Percentiles rank a stretch among this genome's conserved stretches.
Evolutionary conservation across 2,329 filamentous ascomycete species (phyloP).

Genomic region (Fusarium zealandicum): DNA sequence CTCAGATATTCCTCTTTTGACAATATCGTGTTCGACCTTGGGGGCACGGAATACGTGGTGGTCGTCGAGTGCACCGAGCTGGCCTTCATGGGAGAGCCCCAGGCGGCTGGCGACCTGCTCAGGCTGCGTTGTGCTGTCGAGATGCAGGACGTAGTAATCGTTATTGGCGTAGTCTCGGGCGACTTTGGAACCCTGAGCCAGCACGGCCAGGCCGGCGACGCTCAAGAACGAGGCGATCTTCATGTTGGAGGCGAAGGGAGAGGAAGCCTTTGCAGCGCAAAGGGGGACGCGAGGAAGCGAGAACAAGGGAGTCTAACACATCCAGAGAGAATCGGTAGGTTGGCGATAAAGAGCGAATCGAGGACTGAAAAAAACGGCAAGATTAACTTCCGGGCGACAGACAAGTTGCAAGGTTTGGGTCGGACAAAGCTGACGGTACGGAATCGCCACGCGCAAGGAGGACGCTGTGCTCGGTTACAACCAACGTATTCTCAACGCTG

Average conservation of each 20-base stretch:
- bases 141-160: conserved; percentile 93
- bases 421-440: conserved; percentile 2
- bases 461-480: conserved; percentile 10
- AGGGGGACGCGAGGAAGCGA: conserved; percentile 24
- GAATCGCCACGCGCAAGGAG: conserved; percentile 25
- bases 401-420: not conserved
- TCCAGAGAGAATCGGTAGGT: conserved; percentile 29
- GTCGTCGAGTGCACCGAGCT: conserved; percentile 76
- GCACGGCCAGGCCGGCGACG: conserved; percentile 59
- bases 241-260: conserved; percentile 48
- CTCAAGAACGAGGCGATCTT: conserved; percentile 61
- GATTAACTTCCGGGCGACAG: conserved; percentile 12
- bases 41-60: conserved; percentile 87
- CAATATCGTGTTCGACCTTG: conserved; percentile 66
- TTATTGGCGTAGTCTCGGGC: conserved; percentile 77
- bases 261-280: conserved; percentile 29
- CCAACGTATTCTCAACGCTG: conserved; percentile 13
- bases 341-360: conserved; percentile 12
- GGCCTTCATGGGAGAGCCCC: conserved; percentile 81
- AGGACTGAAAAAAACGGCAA: conserved; percentile 2
- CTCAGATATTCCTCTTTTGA: conserved; percentile 60
- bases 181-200: conserved; percentile 58
- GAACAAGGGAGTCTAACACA: conserved; percentile 33
- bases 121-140: conserved; percentile 72
- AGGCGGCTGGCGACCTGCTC: conserved; percentile 74